phyloP scores from a whole-genome alignment of 2,329 filamentous ascomycete genomes.

The Ceratocystis cacaofunesta region DNA sequence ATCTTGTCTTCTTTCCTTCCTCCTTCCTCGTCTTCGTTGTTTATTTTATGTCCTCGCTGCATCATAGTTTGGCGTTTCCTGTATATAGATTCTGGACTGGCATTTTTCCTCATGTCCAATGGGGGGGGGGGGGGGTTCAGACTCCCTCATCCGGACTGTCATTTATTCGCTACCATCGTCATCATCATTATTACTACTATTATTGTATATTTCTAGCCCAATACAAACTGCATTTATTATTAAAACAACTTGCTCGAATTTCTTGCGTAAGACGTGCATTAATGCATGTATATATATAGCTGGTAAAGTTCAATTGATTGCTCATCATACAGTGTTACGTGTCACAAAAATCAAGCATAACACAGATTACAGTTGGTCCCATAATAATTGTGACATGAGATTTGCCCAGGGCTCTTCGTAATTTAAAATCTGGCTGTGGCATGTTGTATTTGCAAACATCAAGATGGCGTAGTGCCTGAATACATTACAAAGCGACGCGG shows the following conservation, averaged over 20 bases:
- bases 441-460: no score
- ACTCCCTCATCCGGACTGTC: not conserved
- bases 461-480: no score
- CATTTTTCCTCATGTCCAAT: not conserved
- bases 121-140: not conserved
- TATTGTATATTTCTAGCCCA: not conserved
- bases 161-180: not conserved
- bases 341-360: no score
- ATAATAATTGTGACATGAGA: no score
- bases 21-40: not conserved
- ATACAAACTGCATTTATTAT: not conserved
- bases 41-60: not conserved
- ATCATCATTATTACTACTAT: not conserved
- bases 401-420: no score
- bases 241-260: not conserved
- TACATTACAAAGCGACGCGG: no score
- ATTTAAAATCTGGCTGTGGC: no score
- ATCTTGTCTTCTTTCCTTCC: not conserved
- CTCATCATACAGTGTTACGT: no score
- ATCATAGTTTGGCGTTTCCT: conserved; percentile 12
- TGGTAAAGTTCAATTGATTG: no score
- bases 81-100: conserved; percentile 2
- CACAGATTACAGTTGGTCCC: no score
- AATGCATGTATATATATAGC: no score
- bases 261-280: no score